Evolutionary conservation across 2,329 filamentous ascomycete genomes (phyloP), one percentile per base, ranked within the genome.

Genomic region (Ophiostoma novo-ulmi): DNA sequence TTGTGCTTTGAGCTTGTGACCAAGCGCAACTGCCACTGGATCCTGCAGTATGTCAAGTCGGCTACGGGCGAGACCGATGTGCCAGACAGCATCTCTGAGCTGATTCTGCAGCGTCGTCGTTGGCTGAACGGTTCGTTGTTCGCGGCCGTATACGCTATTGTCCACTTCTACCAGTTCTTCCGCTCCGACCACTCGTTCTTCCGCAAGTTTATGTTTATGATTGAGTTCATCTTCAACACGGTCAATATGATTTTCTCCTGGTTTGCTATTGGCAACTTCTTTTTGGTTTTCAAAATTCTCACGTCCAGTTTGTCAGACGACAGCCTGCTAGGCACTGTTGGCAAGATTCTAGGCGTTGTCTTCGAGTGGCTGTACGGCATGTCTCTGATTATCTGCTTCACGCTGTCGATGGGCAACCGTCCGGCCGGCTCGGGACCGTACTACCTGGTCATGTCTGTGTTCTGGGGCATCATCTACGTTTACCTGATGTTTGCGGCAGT

Each of bases 81-180:
- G 41, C 95, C 95, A 0, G 94, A 96, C 74, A 90, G 90, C 35
- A 95, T 97, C 82, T 91, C 94, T 31, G 95, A 99, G 77, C 89
- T 99, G 79, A 95, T 99, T 78, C 85, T 97, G 68, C 95, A 99
- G 82, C 90, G 95, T 79, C 90, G 95, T 83, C 90, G 95, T 81
- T 99, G 95, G 95, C 82, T 99, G 75, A 99, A 99, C 82, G 95
- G 95, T 74, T 95, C 91, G 77, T 99, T 99, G 87, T 99, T 99
- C 80, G 95, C 95, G 68, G 94, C 95, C 72, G 90, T 99, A 71
- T 99, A 99, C 79, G 91, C 95, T 70, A 89, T 97, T 74, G 91
- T 92, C 41, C 95, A 99, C 81, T 97, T 97, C 79, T 94, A 97
- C 81, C 91, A 98, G 78, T 93, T 99, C 79, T 97, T 94, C 87